Evolutionary conservation across 192 early-diverging fungal species (phyloP), one percentile per base, ranked within the genome.

Genomic region (Obelidium mucronatum): DNA sequence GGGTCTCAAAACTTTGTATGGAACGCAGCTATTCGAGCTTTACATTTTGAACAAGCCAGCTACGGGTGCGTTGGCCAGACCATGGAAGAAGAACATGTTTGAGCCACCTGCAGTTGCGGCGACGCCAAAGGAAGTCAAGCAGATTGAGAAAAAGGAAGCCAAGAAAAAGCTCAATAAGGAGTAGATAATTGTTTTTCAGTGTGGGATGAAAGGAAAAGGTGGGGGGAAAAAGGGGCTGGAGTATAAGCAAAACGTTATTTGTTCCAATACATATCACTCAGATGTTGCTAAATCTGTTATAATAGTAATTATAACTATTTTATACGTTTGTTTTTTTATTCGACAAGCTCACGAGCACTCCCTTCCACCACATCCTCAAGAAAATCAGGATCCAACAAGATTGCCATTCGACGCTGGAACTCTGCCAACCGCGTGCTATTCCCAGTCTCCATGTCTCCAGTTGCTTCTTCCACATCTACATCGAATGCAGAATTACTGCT

Each of bases 21-120:
- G 84, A 69, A 90, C 87, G 75, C 92, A 88, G 81, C 82, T 93
- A 31, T 90, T 94, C 63, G 87, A 91, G 82, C 89, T 98, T 81
- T 89, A 96, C 76, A 40, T 96, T 40, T 85, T 93, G 78, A 88
- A 90, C 44, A 83, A 92, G 80, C 80, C 87, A 11, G 90, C 96
- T 26, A 89, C 86, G 55, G 95, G 92, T 77, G 90, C 90, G 19
- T 84, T 98, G 53, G 88, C 84, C 77, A 89, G 96, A 65, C 96
- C 96, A 22, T 98, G 94, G 91, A 89, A 91, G 80, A 86, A 87
- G 40, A 87, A 85, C 64, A 93, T 93, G 70, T 93, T 96, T 81
- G 93, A 79, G 77, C 82, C 39, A 44, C 22, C 71, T n/a, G 19
- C 64, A 4, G 40, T 19, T 1, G 35, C 79, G 3, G 59, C 78